Conservation (phyloP, 2,329 filamentous ascomycete species). For the Colletotrichum sp. region DNA sequence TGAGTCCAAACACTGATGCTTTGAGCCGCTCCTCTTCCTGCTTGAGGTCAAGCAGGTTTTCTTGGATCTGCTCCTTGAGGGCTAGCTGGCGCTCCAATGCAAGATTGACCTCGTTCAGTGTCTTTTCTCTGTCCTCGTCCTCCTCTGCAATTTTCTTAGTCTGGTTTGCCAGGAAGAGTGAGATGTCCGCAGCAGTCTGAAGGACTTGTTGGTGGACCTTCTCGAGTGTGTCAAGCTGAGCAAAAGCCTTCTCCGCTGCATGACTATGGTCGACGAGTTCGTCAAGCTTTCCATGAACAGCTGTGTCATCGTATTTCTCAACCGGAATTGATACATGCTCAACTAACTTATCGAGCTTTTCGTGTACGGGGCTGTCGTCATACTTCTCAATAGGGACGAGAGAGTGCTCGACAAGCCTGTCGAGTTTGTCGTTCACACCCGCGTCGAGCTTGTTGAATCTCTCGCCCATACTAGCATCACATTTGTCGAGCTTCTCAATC, state of each 20-base stretch:
- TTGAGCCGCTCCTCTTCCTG: conserved; percentile 60
- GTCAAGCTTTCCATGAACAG: conserved; percentile 33
- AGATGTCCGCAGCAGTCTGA: conserved; percentile 82
- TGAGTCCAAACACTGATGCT: conserved; percentile 61
- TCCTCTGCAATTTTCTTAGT: conserved; percentile 77
- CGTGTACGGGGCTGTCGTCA: conserved; percentile 28
- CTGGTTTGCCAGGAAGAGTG: conserved; percentile 79
- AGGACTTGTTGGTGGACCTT: conserved; percentile 89
- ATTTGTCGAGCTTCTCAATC: conserved; percentile 34
- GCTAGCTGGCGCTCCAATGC: conserved; percentile 78
- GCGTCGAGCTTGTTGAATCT: not conserved
- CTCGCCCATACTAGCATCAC: conserved; percentile 52
- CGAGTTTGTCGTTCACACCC: not conserved
- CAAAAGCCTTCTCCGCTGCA: conserved; percentile 70
- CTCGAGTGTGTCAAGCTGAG: conserved; percentile 82
- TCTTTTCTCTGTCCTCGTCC: conserved; percentile 78
- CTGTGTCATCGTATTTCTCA: conserved; percentile 26
- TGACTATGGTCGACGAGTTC: conserved; percentile 66
- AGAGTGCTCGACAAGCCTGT: conserved; percentile 10
- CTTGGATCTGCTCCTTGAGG: conserved; percentile 67
- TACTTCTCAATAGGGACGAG: conserved; percentile 20
- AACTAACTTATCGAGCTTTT: conserved; percentile 40
- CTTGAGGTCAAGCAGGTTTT: conserved; percentile 54
- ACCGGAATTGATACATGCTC: conserved; percentile 8
- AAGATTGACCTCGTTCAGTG: conserved; percentile 79